Base-by-base conservation (phyloP, 495 filamentous ascomycete genomes). In the Thermothielavioides terrestris region DNA sequence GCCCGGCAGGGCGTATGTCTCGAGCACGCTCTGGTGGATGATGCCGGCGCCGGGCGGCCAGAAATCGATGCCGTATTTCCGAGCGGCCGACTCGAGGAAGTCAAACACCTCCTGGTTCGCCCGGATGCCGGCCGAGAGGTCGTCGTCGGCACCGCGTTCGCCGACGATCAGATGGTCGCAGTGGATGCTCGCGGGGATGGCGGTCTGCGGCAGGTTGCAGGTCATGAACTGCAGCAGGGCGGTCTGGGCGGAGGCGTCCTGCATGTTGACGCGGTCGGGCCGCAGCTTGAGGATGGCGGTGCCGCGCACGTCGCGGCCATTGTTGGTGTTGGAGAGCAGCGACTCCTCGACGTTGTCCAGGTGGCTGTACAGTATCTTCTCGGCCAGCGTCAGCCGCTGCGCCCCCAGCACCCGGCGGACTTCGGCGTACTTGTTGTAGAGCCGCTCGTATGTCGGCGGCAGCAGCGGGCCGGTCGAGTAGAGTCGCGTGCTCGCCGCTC, bases 141-240 rank as follows among this genome's bases (percentile, higher is more conserved):
- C 92, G 25, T 82, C 79, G 61, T 94, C 84, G 20, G 92, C 92
- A 46, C 92, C 92, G 56, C 81, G 81, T 60, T 88, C 79, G 55
- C 92, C 92, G 41, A 97, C 91, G 75, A 98, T 98, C 83, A 98
- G 88, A 64, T 98, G 92, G 69, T 98, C 92, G 64, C 92, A 98
- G 72, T 98, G 92, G 51, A 97, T 97, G 67, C 89, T 95, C 27
- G 92, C 91, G 12, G 92, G 92, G 26, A 97, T 90, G n/a, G 89
- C 89, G 1, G 92, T 95, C 45, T 83, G 84, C 22, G 86, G 83
- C 17, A 97, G 75, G 52, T 86, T 86, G 64, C 92, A 97, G 20
- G 88, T 87, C 91, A 98, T 98, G 78, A 98, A 98, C 68, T 98
- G 92, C 40, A 98, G 70, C 50, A 98, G 70, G 11, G 92, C 92